Evolutionary conservation across 2,329 filamentous ascomycete species (phyloP), one percentile per base, ranked within the genome.

Genomic region (Hypomyces perniciosus): DNA sequence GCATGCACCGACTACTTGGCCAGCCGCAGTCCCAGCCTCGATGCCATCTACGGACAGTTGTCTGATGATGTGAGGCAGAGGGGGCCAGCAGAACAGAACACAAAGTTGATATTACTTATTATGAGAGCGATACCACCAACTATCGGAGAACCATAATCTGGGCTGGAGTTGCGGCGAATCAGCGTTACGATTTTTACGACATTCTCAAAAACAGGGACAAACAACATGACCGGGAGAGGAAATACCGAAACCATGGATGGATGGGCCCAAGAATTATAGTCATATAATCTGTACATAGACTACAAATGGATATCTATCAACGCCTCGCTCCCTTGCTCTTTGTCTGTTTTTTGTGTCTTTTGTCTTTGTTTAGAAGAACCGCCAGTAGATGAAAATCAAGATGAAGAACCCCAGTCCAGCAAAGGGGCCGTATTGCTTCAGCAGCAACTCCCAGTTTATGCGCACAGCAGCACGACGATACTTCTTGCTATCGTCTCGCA

Each of bases 341-440:
- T 45, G 45, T 46, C 27, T 46, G 13, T 40, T 10, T 29, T 28
- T 34, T 33, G 20, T 40, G 8, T 41, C 34, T 2, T 37, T 12
- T 44, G 27, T 12, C 27, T 20, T 40, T 39, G 10, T n/a, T 74
- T 67, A 96, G 70, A 96, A 95, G 74, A 97, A 96, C 56, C 90
- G 83, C 86, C 90, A 92, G 79, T 87, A 95, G 55, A 97, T 72
- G 70, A 97, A 90, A 56, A 96, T 68, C 48, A 97, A 67, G 54
- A 97, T 84, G 56, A 97, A 83, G 52, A 96, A 75, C 2, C 80
- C 90, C 52, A 97, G 74, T 3, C 79, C 89, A 29, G 80, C 92
- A 70, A 97, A 84, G 3, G 93, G 93, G 1, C 90, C 93, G 66
- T 97, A 99, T 81, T 96, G 92, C 77, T 96, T 96, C 55, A 97